phyloP scores from a whole-genome alignment of 78 protist species.

The Monosiga brevicollis region DNA sequence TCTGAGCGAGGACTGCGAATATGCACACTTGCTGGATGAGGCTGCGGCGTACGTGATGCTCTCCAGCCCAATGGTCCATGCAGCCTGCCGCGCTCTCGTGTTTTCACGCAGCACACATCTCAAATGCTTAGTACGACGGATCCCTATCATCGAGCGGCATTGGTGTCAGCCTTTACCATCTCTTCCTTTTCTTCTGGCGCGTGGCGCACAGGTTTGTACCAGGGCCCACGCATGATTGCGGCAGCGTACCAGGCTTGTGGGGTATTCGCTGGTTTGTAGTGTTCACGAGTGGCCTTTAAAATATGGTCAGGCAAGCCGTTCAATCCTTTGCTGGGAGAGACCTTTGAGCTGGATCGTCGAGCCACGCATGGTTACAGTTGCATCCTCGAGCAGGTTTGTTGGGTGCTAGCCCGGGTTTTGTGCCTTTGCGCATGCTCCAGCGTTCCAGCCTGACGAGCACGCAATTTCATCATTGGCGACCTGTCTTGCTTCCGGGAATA shows the following conservation, averaged over 20 bases:
- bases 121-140: neutral
- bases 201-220: neutral
- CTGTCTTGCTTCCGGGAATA: neutral
- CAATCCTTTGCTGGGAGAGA: constrained; percentile 38
- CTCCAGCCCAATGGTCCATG: neutral
- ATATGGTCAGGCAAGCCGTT: constrained; percentile 40
- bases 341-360: constrained; percentile 20
- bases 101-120: neutral
- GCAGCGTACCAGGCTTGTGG: too few species aligned
- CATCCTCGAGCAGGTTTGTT: neutral
- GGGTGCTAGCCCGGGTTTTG: too few species aligned
- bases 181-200: constrained; percentile 2
- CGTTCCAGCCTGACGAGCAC: too few species aligned
- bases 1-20: constrained; percentile 28
- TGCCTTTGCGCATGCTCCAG: too few species aligned
- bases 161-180: constrained; percentile 20
- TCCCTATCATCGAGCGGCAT: constrained; percentile 8
- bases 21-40: constrained; percentile 8
- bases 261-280: too few species aligned
- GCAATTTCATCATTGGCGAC: too few species aligned
- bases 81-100: neutral
- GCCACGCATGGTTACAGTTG: neutral
- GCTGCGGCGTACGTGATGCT: constrained; percentile 3
- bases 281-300: too few species aligned
- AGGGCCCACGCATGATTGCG: too few species aligned